These are phyloP conservation scores for Scheffersomyces illinoinensis DNA, from an alignment of 1,139 yeast genomes.

Conservation along the genomic window DNA sequence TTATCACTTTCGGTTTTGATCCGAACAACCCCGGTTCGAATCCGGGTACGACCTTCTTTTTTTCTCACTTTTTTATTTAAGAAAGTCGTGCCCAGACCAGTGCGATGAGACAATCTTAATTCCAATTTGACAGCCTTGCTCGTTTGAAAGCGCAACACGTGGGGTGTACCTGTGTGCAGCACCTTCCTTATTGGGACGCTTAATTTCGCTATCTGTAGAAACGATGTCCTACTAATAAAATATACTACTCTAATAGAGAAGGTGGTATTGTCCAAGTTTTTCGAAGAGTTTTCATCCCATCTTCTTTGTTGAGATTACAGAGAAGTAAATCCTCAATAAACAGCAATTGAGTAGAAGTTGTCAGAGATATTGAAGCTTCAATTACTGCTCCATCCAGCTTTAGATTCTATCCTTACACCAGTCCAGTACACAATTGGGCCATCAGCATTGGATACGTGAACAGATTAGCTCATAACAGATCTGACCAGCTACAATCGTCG, in stretches of 20 bases:
- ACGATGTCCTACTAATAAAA: background rate
- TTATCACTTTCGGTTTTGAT: slow-evolving; percentile 52
- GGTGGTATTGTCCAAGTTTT: background rate
- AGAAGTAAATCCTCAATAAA: background rate
- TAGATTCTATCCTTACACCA: background rate
- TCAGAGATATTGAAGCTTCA: background rate
- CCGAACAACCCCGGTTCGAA: slow-evolving; percentile 93
- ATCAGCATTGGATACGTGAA: too few species aligned
- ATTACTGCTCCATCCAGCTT: background rate
- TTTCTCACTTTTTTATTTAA: background rate
- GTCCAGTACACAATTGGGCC: too few species aligned
- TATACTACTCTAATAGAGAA: background rate
- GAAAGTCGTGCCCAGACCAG: background rate
- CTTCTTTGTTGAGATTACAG: background rate
- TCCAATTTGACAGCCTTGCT: background rate
- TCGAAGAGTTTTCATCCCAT: background rate
- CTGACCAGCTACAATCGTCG: too few species aligned
- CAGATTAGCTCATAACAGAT: too few species aligned
- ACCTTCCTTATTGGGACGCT: background rate
- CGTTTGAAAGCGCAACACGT: background rate
- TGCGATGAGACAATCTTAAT: background rate
- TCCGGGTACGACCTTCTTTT: slow-evolving; percentile 82
- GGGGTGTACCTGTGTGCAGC: background rate
- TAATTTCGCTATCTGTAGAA: background rate
- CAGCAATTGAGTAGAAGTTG: background rate